Base-by-base conservation (phyloP, 116 monocot genomes). In the Thalassia testudinum region DNA sequence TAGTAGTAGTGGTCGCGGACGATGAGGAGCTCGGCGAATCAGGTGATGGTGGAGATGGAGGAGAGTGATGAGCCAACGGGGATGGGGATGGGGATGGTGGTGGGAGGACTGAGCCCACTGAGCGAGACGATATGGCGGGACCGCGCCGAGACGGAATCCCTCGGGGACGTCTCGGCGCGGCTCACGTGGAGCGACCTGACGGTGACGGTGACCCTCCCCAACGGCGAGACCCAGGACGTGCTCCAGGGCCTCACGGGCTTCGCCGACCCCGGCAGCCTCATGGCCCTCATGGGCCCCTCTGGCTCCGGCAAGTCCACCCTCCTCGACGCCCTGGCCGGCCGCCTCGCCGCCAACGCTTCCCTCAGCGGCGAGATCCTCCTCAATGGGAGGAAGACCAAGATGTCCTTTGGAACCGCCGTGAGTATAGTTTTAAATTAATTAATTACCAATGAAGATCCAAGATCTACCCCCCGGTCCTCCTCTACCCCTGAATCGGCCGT, bases 241-340 rank as follows among this genome's bases (percentile, higher is more conserved):
- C 73, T 91, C 12, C 66, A 81, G 14, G 63, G 68, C 3, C 75
- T 91, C 29, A 91, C 91, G 1, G 91, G 91, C 7, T 76, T 71
- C 52, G 91, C 91, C 0, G 81, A 85, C 62, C 91, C 91, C 1
- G 85, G 85, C 17, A 66, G 69, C 13, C 52, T 91, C 22, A 91
- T 81, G 0, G 91, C 91, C 5, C 63, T 91, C 49, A 91, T 91
- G 91, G 91, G 91, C 1, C 91, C 91, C 10, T 91, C 91, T 0
- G 91, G 91, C 0, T 91, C 91, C 40, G 91, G 91, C 21, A 91
- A 91, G 59, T 85, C 85, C 14, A 85, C 90, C 0, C 72, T 90
- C 7, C 76, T 90, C 16, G 90, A 90, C 59, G 77, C 84, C 4
- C 80, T 90, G 25, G 71, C 80, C 19, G 61, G 85, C 43, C 67